Evolutionary conservation across 306 rosid genomes (phyloP), one percentile per base, ranked within the genome.

Genomic region (apple (Malus domestica)): DNA sequence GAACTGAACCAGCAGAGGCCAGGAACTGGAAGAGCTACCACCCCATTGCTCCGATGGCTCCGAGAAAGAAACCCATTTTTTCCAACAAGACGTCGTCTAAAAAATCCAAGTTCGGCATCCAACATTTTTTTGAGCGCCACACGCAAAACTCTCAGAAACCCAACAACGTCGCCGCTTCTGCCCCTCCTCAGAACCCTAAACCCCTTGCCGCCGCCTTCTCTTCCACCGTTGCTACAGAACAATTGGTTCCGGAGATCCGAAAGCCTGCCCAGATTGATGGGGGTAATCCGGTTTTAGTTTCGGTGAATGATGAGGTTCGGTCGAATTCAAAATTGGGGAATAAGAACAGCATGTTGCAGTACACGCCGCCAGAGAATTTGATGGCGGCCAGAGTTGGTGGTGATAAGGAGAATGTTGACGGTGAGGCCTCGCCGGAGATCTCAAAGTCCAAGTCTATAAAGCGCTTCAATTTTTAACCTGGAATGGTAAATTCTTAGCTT

Each of bases 381-480:
- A 70, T 62, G 67, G 40, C 58, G 8, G 68, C 68, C 7, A 75
- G 49, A n/a, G 29, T 33, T 40, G 61, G n/a, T 46, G 40, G 55
- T 78, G 79, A 23, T 2, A 79, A 58, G 2, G 88, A 75, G 59
- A 69, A 62, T 25, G 32, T 71, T 38, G 72, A 83, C 3, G 89
- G 87, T 42, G 86, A 64, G 72, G 67, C 54, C 23, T 90, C 97
- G 5, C 97, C 97, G 12, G 91, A 90, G 70, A 72, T 87, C 20
- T 78, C 88, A 4, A 90, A 90, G 83, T 77, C 92, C 27, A 38
- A 77, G 67, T 52, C 96, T 4, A 76, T 75, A 42, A 93, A 93
- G 81, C 89, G 96, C 63, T 86, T 85, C 86, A 92, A 90, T 79
- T 94, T 94, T 84, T 94, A 97, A 3, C 97, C 98, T 25, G 98